phyloP scores from a whole-genome alignment of 83 land plant genomes.

The Larix sibirica region DNA sequence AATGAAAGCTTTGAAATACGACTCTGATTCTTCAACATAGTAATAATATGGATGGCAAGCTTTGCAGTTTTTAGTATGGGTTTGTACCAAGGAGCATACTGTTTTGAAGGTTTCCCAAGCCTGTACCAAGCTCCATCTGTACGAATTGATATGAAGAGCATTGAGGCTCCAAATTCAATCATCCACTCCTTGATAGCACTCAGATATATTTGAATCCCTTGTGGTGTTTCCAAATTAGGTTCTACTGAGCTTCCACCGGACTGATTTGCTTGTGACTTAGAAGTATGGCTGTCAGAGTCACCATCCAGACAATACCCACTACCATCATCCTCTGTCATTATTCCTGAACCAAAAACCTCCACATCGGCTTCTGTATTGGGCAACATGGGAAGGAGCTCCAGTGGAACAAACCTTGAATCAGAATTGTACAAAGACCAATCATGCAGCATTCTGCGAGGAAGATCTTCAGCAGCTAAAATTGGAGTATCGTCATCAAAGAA shows the following conservation, averaged over 20 bases:
- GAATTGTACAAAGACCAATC: constrained; percentile 97
- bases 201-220: constrained; percentile 83
- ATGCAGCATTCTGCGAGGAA: constrained; percentile 77
- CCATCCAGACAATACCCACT: constrained; percentile 63
- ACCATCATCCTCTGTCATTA: constrained; percentile 89
- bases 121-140: constrained; percentile 96
- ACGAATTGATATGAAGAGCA: constrained; percentile 78
- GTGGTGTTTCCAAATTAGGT: constrained; percentile 14
- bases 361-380: constrained; percentile 83
- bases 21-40: constrained; percentile 73
- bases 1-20: constrained; percentile 86
- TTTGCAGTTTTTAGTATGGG: constrained; percentile 88
- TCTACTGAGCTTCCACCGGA: constrained; percentile 30
- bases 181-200: constrained; percentile 98
- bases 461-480: constrained; percentile 43
- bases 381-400: constrained; percentile 94
- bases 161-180: constrained; percentile 94
- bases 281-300: constrained; percentile 15
- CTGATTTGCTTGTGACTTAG: constrained; percentile 3
- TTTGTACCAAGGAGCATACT: constrained; percentile 86
- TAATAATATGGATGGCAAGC: constrained; percentile 75
- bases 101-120: constrained; percentile 92
- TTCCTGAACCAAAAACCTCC: constrained; percentile 88
- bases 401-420: constrained; percentile 79
- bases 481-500: constrained; percentile 61